These are phyloP conservation scores for Salvia miltiorrhiza DNA, from an alignment of 257 asterid genomes.

Conservation along the genomic window DNA sequence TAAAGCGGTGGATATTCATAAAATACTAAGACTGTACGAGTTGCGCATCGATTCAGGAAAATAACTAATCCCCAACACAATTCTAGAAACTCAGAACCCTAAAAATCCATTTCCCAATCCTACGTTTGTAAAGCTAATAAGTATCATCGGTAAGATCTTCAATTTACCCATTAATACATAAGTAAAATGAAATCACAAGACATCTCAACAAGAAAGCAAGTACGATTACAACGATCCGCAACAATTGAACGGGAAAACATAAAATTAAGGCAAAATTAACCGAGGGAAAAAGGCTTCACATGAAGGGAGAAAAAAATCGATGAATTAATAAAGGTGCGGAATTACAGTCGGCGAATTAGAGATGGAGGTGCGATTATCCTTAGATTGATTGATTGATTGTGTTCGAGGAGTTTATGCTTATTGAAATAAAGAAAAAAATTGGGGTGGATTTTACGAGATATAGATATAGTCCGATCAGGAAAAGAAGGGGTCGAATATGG, in stretches of 20 bases:
- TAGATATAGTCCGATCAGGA: neutral
- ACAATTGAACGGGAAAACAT: neutral
- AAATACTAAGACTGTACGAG: neutral
- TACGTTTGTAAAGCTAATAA: neutral
- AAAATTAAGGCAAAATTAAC: neutral
- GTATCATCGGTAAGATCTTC: neutral
- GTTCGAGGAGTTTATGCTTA: neutral
- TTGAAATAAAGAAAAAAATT: too few species aligned
- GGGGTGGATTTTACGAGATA: neutral
- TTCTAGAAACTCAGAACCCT: neutral
- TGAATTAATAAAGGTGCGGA: conserved; percentile 2
- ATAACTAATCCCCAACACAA: neutral
- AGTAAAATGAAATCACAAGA: neutral
- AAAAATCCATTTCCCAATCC: neutral
- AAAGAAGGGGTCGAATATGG: conserved; percentile 4
- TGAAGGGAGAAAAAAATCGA: neutral
- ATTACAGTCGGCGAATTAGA: conserved; percentile 15
- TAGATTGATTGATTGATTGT: conserved; percentile 1
- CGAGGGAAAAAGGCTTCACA: neutral
- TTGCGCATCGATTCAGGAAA: neutral
- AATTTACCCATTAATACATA: neutral
- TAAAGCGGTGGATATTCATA: neutral
- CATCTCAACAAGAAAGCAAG: neutral
- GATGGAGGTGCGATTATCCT: conserved; percentile 16
- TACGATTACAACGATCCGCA: neutral